Base-by-base conservation (phyloP, 2,329 filamentous ascomycete genomes). In the Pseudopyrenochaeta lycopersici region DNA sequence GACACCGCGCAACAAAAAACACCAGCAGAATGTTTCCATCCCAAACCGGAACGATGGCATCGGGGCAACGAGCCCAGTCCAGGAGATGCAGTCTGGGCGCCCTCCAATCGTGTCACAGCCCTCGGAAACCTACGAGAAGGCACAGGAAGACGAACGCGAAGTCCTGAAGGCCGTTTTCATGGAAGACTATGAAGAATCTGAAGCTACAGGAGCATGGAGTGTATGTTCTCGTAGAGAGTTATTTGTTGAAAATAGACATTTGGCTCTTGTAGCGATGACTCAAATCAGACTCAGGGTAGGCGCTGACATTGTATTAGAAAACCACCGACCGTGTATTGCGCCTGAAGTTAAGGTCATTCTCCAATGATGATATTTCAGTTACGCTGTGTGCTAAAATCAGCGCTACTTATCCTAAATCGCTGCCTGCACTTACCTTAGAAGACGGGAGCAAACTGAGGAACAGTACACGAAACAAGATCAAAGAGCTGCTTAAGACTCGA, bases 351-450 rank as follows among this genome's bases (percentile, higher is more conserved):
- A 91, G 86, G 67, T 85, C 91, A 9, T 87, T 87, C 3, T 88
- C 87, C 0, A 89, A 95, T 67, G 83, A 87, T 32, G 88, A 92
- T 43, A 84, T 92, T 55, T 83, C 83, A 21, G 81, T 92, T 33
- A 87, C 86, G 1, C 78, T 98, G n/a, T 83, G 85, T 42, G 91
- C 96, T 46, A 88, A 90, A 50, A 81, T 98, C 62, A 95, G 92
- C 7, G 90, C 92, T 6, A 96, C 93, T 0, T 98, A 98, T 73
- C 95, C 94, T 3, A 96, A 91, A 71, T 90, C 92, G 1, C 80
- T 87, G 1, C 93, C 93, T 1, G 79, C 91, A 10, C 77, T 97
- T 12, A 86, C 84, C 4, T 71, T 96, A 39, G 88, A 90, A 60
- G 82, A 87, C 49, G 78, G 87, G 36, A 80, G 82, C 21, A 82